A percentile compares a stretch with the other conserved stretches of the same genome.
Evolutionary conservation across 768 basidiomycete genomes (phyloP).

Genomic region (Multifurca ochricompacta): DNA sequence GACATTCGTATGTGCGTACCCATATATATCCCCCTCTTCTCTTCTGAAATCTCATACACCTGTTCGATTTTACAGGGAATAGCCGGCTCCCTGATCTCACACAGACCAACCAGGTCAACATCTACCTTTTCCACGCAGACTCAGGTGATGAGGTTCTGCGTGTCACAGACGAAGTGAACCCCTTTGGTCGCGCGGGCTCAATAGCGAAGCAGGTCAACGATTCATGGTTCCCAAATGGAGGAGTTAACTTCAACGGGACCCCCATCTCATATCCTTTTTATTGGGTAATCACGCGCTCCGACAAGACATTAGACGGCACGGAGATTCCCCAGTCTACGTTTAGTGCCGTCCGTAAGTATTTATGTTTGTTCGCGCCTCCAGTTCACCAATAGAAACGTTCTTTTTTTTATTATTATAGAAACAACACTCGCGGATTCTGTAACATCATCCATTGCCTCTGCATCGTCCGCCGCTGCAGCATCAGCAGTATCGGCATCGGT

Average conservation of each 20-base stretch:
- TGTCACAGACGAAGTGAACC: conserved; percentile 36
- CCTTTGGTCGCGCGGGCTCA: conserved; percentile 47
- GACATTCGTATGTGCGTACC: conserved; percentile 68
- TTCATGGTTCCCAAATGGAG: conserved; percentile 59
- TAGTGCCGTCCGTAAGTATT: conserved; percentile 68
- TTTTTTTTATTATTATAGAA: conserved; percentile 50
- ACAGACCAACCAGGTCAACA: conserved; percentile 56
- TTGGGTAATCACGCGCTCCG: conserved; percentile 66
- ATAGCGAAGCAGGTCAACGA: conserved; percentile 58
- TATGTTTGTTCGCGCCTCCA: neutral
- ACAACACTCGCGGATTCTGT: conserved; percentile 71
- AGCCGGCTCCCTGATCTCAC: conserved; percentile 57
- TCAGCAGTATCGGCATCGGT: conserved; percentile 18
- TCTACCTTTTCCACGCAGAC: conserved; percentile 74
- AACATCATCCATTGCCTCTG: conserved; percentile 40
- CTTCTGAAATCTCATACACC: conserved; percentile 17
- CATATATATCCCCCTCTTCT: conserved; percentile 15
- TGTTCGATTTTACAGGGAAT: conserved; percentile 51
- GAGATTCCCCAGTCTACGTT: conserved; percentile 66
- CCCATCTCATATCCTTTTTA: conserved; percentile 63
- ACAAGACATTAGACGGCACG: conserved; percentile 47
- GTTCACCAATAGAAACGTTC: conserved; percentile 17
- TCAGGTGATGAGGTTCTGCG: conserved; percentile 43
- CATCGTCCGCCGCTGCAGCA: conserved; percentile 29
- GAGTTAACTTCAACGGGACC: conserved; percentile 36